Percentiles rank a stretch among this genome's conserved stretches.
Evolutionary conservation across 164 flowering plant species (phyloP).

Genomic region (Cinnamomum micranthum): DNA sequence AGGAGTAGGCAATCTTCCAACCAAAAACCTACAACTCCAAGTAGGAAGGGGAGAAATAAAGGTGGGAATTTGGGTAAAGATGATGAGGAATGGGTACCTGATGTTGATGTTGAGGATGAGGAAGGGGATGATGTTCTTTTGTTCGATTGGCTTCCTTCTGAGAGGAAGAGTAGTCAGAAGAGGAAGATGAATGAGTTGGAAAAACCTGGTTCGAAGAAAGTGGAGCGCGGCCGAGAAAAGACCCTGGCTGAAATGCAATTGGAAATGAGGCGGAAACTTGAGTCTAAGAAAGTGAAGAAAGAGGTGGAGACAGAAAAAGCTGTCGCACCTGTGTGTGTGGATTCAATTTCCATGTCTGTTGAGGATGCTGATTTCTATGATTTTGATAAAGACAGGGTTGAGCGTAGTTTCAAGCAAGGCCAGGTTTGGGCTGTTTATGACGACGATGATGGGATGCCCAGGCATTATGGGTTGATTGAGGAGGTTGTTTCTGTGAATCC

Average conservation of each 20-base stretch:
- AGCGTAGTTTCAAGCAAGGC: conserved; percentile 69
- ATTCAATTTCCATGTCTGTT: conserved; percentile 50
- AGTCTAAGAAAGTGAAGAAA: conserved; percentile 1
- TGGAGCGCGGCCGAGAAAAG: conserved; percentile 36
- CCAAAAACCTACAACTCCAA: not conserved
- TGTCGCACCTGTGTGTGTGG: conserved; percentile 10
- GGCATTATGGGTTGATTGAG: conserved; percentile 78
- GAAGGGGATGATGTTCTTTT: not conserved
- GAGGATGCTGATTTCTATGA: conserved; percentile 87
- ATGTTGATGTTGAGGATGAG: not conserved
- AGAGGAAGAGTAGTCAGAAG: conserved; percentile 4
- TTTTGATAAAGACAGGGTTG: conserved; percentile 77
- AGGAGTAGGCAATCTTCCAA: not conserved
- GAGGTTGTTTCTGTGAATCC: conserved; percentile 65
- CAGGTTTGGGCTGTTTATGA: conserved; percentile 89
- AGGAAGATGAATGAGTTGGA: not conserved
- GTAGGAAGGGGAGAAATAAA: not conserved
- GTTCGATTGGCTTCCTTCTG: not conserved
- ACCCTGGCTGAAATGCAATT: conserved; percentile 68
- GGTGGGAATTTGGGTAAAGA: not conserved
- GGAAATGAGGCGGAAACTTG: conserved; percentile 21
- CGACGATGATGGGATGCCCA: conserved; percentile 87
- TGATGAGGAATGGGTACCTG: conserved; percentile 1
- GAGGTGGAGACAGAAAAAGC: conserved; percentile 7
- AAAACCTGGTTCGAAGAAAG: conserved; percentile 19